A percentile compares a stretch with the other conserved stretches of the same genome.
Conservation (phyloP, 139 green algal genomes). For the Chara braunii region DNA sequence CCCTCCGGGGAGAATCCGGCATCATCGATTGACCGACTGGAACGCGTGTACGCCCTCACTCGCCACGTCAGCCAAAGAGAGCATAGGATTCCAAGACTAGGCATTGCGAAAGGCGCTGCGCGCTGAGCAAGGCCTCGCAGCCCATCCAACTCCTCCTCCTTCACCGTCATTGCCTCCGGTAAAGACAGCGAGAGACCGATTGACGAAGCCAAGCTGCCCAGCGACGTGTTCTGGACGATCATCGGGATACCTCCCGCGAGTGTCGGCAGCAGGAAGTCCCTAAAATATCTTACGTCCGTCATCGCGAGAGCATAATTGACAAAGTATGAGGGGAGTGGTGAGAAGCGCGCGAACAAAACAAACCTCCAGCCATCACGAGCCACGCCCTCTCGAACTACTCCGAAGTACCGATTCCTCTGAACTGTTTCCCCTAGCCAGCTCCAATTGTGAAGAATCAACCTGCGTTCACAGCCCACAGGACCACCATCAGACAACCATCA, state of each 20-base stretch:
- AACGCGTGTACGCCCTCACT: no score
- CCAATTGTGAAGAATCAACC: background rate
- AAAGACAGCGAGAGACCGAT: no score
- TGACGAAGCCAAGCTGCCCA: background rate
- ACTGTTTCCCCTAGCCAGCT: background rate
- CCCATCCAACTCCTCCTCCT: no score
- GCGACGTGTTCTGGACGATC: conserved; percentile 30
- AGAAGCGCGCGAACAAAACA: conserved; percentile 17
- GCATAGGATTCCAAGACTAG: no score
- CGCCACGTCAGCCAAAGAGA: no score
- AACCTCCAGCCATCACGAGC: conserved; percentile 9
- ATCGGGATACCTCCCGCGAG: conserved; percentile 10
- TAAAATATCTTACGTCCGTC: conserved; percentile 13
- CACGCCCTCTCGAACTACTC: background rate
- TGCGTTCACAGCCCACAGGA: background rate
- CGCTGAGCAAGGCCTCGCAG: no score
- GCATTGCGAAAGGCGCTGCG: no score
- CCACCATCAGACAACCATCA: no score
- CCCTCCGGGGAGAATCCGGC: no score
- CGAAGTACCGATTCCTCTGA: background rate
- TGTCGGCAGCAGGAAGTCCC: conserved; percentile 13
- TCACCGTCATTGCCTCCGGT: no score
- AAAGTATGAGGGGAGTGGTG: conserved; percentile 17
- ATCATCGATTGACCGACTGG: no score
- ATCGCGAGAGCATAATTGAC: conserved; percentile 20